phyloP scores from a whole-genome alignment of 2,329 filamentous ascomycete genomes.

The Xylariaceae sp. region DNA sequence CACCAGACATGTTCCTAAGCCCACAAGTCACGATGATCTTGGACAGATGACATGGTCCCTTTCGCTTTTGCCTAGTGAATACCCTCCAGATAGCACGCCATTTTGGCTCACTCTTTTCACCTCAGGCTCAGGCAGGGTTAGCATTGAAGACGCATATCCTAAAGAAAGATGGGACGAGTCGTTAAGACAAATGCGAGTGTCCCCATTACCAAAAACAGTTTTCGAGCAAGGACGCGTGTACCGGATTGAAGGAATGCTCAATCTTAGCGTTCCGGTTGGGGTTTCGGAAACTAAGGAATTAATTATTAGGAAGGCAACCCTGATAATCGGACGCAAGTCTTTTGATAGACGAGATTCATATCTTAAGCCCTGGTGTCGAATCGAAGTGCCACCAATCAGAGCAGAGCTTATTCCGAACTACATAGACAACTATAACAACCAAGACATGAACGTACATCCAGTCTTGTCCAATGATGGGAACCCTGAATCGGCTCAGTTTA shows the following conservation, averaged over 20 bases:
- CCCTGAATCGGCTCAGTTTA: not conserved
- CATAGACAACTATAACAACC: too few species aligned
- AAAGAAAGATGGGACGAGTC: slow-evolving; percentile 8
- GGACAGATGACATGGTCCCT: slow-evolving; percentile 3
- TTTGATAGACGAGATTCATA: slow-evolving; percentile 1
- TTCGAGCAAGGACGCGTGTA: not conserved
- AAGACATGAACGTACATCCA: too few species aligned
- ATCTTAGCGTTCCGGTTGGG: too few species aligned
- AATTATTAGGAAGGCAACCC: not conserved
- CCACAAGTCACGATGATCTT: not conserved
- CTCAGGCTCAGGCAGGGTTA: not conserved
- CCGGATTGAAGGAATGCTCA: not conserved
- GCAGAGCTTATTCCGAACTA: too few species aligned
- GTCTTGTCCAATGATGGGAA: too few species aligned
- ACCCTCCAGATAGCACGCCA: slow-evolving; percentile 6
- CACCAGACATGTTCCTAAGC: not conserved
- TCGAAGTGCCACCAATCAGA: not conserved
- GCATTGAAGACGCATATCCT: not conserved
- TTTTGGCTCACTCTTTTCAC: slow-evolving; percentile 4
- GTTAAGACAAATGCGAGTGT: slow-evolving; percentile 6
- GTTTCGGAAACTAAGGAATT: too few species aligned
- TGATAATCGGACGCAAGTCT: slow-evolving; percentile 2
- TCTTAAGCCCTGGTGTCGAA: not conserved
- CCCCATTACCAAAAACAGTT: not conserved
- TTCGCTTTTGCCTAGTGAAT: slow-evolving; percentile 1